Evolutionary conservation across 2,329 filamentous ascomycete species (phyloP), one percentile per base, ranked within the genome.

Genomic region (Diaporthe eres): DNA sequence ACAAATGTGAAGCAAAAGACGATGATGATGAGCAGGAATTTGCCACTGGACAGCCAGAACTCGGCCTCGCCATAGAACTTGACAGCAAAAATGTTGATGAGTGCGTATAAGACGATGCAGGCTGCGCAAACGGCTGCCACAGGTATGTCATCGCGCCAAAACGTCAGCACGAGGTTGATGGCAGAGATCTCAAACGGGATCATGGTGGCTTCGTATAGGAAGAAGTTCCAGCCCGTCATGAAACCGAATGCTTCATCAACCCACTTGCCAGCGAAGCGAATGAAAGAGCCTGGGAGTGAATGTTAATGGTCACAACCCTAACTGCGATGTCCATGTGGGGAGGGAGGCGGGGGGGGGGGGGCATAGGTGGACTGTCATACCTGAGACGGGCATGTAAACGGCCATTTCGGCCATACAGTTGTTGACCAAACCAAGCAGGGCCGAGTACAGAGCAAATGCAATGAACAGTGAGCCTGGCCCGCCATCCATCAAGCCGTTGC

Each of bases 1-100:
- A 96, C 88, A 81, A 96, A 94, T 19, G 94, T 95, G 83, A 93
- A 95, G 80, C 88, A 85, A 81, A 95, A 92, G 74, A 94, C 86
- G 10, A 92, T 90, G 74, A 92, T 85, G 78, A 93, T 93, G 63
- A 94, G 86, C 28, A 94, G 82, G 49, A 94, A 87, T 81, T 94
- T 94, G 77, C 91, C 91, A 51, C 84, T 85, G 2, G 90, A 89
- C 2, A 92, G 85, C 89, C 89, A 92, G 79, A 96, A 96, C 81
- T 96, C 94, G 12, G 92, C 90, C 81, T 94, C 92, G 77, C 93
- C 92, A 78, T 92, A 94, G 84, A 85, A 91, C 77, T 90, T 88
- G 51, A 94, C 92, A 34, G 91, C 91, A 76, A 94, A 89, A 49
- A 94, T 80, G 79, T 94, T 94, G 79, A 94, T 74, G 9, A 51